Evolutionary conservation across 2,329 filamentous ascomycete genomes (phyloP), one percentile per base, ranked within the genome.

Genomic region (Fusarium armeniacum): DNA sequence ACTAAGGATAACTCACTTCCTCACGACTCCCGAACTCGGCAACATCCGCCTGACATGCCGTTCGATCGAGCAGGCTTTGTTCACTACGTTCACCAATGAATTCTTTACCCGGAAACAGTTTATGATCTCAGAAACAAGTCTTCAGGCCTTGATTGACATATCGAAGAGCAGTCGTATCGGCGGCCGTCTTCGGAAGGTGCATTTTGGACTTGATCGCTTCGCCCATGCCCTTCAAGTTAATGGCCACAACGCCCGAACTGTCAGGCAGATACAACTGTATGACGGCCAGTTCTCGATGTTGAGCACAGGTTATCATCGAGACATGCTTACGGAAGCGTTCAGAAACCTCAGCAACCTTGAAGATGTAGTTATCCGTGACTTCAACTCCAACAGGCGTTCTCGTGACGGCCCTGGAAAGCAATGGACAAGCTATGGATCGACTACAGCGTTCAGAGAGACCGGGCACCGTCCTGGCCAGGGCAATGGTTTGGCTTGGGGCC

Each of bases 81-180:
- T 87, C 76, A 80, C 83, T 50, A 81, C 81, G 35, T 91, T 91
- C 70, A 81, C 84, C 30, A 80, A 80, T 26, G 88, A 90, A 67
- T 92, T 90, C 81, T 92, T 92, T 78, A 82, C 80, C 52, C 88
- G 87, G 76, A 87, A 86, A 72, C 89, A 91, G 73, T 92, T 91
- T 77, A 89, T 90, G 85, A 73, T 90, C 56, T 85, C 84, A 3
- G 80, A 86, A 35, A 78, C 82, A 69, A 91, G 89, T 70, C 78
- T 91, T 12, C 81, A 85, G 54, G 81, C 84, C 0, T 80, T 90
- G 13, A 66, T 85, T 76, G 80, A 85, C 72, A 87, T 88, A 36
- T 83, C 86, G n/a, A 80, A 82, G 58, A 82, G 18, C 33, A 18
- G 80, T 20, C 79, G 81, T 0, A 67, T 88, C 18, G 78, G 79